Percentiles rank a stretch among this genome's conserved stretches.
Evolutionary conservation across 495 filamentous ascomycete species (phyloP).

Genomic region (Penicillium dipodomyicola): DNA sequence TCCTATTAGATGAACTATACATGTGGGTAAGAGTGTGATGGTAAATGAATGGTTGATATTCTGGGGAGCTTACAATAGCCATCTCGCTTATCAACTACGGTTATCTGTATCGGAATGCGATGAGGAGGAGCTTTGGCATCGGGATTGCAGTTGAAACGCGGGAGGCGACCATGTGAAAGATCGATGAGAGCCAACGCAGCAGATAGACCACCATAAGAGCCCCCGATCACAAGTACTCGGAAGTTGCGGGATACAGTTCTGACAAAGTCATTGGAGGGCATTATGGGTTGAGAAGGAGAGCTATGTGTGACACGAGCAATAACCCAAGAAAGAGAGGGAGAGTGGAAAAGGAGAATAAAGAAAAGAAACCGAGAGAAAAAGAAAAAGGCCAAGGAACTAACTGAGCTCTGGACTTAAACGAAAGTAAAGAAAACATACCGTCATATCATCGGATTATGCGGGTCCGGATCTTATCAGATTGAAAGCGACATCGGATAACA

Average conservation of each 20-base stretch:
- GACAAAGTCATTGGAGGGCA: slow-evolving; percentile 36
- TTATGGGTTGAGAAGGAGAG: slow-evolving; percentile 11
- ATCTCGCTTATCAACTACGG: slow-evolving; percentile 67
- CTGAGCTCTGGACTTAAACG: background rate
- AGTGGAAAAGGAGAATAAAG: background rate
- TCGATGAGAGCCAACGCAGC: slow-evolving; percentile 60
- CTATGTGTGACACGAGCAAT: background rate
- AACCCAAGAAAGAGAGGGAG: background rate
- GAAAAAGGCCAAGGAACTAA: background rate
- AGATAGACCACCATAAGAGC: slow-evolving; percentile 63
- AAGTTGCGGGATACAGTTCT: slow-evolving; percentile 26
- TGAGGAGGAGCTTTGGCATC: slow-evolving; percentile 27
- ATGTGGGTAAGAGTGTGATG: slow-evolving; percentile 4
- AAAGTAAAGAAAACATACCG: background rate
- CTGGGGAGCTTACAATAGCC: slow-evolving; percentile 57
- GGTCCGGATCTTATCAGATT: slow-evolving; percentile 15
- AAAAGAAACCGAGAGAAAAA: background rate
- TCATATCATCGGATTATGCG: slow-evolving; percentile 4
- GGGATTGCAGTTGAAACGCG: slow-evolving; percentile 36
- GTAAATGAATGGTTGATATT: background rate
- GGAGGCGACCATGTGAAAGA: slow-evolving; percentile 46
- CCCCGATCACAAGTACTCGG: slow-evolving; percentile 57
- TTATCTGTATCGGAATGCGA: slow-evolving; percentile 56
- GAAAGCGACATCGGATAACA: slow-evolving; percentile 13
- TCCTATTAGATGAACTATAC: slow-evolving; percentile 59